A percentile compares a stretch with the other conserved stretches of the same genome.
Conservation (phyloP, 208 protist genomes). For the Lotmaria passim region DNA sequence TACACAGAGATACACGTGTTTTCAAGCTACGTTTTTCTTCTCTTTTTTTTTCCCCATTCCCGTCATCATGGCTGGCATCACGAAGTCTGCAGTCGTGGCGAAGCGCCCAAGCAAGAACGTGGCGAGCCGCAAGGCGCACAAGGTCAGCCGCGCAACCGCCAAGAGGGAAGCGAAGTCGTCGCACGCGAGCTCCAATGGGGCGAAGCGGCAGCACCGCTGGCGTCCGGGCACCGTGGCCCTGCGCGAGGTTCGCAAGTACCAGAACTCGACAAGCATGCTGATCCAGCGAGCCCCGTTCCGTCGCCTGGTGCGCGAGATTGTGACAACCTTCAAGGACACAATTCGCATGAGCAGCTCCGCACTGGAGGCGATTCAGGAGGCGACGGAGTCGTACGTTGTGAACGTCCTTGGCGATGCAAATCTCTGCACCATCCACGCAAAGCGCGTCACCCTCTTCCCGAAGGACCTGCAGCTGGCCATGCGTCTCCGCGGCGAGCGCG, state of each 20-base stretch:
- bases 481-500: slow-evolving; percentile 96
- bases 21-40: slow-evolving; percentile 17
- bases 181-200: slow-evolving; percentile 41
- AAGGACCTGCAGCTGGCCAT: slow-evolving; percentile 99
- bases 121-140: slow-evolving; percentile 77
- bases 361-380: slow-evolving; percentile 96
- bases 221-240: slow-evolving; percentile 99
- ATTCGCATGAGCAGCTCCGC: slow-evolving; percentile 73
- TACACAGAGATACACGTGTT: too few relatives aligned
- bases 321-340: slow-evolving; percentile 94
- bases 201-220: slow-evolving; percentile 98
- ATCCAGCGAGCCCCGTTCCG: slow-evolving; percentile 99
- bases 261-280: slow-evolving; percentile 98
- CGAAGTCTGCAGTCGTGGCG: slow-evolving; percentile 51
- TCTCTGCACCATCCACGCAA: slow-evolving; percentile 98
- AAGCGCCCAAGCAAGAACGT: slow-evolving; percentile 84
- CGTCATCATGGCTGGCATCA: slow-evolving; percentile 52
- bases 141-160: slow-evolving; percentile 63
- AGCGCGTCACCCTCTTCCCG: slow-evolving; percentile 99
- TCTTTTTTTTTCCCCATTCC: neutral
- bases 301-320: slow-evolving; percentile 99
- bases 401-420: slow-evolving; percentile 95
- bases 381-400: slow-evolving; percentile 96
- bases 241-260: slow-evolving; percentile 98
- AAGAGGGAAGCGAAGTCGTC: slow-evolving; percentile 61